Conservation (phyloP, 768 basidiomycete genomes). For the Hericium coralloides region DNA sequence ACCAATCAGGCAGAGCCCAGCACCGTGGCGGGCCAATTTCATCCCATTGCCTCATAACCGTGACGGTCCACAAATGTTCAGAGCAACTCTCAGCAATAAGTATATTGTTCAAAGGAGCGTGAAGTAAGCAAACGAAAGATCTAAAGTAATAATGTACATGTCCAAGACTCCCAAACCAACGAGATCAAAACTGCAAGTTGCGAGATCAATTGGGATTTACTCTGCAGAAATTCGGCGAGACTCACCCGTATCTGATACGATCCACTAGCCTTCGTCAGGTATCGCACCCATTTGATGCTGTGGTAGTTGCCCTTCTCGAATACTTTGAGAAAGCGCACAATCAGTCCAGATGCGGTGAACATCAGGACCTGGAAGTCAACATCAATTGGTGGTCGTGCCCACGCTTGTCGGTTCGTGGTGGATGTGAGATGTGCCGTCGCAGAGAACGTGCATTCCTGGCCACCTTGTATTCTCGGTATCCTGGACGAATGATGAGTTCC, state of each 20-base stretch:
- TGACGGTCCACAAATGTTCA: no score
- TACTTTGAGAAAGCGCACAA: conserved; percentile 95
- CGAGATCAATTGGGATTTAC: background rate
- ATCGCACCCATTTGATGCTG: conserved; percentile 93
- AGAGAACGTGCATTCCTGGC: conserved; percentile 79
- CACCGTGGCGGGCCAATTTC: background rate
- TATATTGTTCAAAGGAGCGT: no score
- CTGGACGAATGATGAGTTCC: conserved; percentile 32
- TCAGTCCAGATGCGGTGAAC: conserved; percentile 94
- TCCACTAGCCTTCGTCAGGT: conserved; percentile 90
- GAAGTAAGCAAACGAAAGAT: no score
- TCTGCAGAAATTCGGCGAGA: conserved; percentile 11
- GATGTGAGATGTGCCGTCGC: conserved; percentile 78
- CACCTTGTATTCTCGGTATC: conserved; percentile 87
- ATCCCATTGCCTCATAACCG: background rate
- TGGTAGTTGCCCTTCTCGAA: conserved; percentile 95
- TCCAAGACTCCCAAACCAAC: background rate
- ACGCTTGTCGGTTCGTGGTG: conserved; percentile 89
- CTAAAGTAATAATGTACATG: background rate
- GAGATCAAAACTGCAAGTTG: conserved; percentile 8
- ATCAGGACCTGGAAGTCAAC: conserved; percentile 99
- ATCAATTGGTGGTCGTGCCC: conserved; percentile 97
- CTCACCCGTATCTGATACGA: conserved; percentile 90
- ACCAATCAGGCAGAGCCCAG: background rate
- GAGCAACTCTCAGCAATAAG: no score